Conservation (phyloP, 2,329 filamentous ascomycete species). For the Fusarium papillatum region DNA sequence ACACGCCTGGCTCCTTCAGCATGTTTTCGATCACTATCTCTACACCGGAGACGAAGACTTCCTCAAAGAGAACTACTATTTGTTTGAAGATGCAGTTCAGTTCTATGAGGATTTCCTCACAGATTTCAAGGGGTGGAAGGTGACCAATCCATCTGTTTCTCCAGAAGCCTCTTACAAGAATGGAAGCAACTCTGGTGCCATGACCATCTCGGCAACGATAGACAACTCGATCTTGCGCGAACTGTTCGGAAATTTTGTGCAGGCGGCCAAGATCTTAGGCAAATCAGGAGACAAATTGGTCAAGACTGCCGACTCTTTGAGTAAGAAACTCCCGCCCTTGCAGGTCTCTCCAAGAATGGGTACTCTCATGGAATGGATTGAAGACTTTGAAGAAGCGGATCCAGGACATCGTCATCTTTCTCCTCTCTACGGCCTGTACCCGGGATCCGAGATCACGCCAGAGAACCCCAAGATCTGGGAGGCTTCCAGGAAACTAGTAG, state of each 20-base stretch:
- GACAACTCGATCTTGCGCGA: slow-evolving; percentile 10
- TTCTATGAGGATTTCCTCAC: slow-evolving; percentile 7
- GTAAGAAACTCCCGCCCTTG: background rate
- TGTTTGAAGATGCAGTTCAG: background rate
- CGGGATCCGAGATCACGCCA: slow-evolving; percentile 8
- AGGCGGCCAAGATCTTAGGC: background rate
- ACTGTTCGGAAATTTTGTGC: slow-evolving; percentile 7
- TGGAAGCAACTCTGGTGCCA: background rate
- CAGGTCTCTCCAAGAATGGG: background rate
- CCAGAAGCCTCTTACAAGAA: slow-evolving; percentile 10
- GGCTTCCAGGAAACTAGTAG: background rate
- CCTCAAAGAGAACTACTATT: background rate
- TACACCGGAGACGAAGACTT: background rate
- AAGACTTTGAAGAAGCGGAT: slow-evolving; percentile 5
- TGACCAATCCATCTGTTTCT: slow-evolving; percentile 4
- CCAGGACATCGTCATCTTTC: slow-evolving; percentile 3
- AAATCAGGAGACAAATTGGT: background rate
- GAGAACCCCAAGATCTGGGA: background rate
- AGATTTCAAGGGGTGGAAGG: slow-evolving; percentile 1
- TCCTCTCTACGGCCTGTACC: slow-evolving; percentile 7
- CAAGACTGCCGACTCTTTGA: background rate
- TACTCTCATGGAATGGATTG: slow-evolving; percentile 8
- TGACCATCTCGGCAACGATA: slow-evolving; percentile 1
- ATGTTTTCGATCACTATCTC: slow-evolving; percentile 2
- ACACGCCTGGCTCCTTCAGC: slow-evolving; percentile 1